Percentiles rank a stretch among this genome's conserved stretches.
Evolutionary conservation across 2,329 filamentous ascomycete species (phyloP).

Genomic region (Nemania bipapillata): DNA sequence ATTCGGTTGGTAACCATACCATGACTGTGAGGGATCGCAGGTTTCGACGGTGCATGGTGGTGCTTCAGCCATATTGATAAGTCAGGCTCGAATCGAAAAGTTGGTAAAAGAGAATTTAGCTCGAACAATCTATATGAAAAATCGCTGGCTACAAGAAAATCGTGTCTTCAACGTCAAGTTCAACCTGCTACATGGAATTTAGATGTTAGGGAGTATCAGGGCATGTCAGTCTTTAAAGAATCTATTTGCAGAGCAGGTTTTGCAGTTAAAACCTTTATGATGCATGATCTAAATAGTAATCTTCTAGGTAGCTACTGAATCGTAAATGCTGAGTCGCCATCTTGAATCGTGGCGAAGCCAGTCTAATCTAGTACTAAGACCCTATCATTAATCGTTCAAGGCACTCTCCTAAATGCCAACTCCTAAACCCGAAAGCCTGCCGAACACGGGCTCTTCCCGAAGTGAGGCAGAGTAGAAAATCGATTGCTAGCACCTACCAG

Average conservation of each 20-base stretch:
- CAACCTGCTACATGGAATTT: not conserved
- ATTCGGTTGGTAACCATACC: slow-evolving; percentile 31
- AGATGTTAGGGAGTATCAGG: not conserved
- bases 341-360: not conserved
- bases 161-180: not conserved
- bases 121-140: not conserved
- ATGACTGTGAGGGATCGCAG: not conserved
- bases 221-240: not conserved
- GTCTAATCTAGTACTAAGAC: not conserved
- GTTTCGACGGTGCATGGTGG: slow-evolving; percentile 2
- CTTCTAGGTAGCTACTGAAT: not conserved
- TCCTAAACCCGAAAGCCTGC: not conserved
- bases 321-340: not conserved
- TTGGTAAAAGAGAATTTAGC: not conserved
- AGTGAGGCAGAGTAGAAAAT: too few relatives aligned
- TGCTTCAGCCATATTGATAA: slow-evolving; percentile 1
- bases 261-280: not conserved
- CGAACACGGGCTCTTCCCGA: not conserved
- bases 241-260: not conserved
- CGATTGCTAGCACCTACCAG: not conserved
- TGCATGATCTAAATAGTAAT: not conserved
- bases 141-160: not conserved
- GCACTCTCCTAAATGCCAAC: not conserved
- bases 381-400: not conserved
- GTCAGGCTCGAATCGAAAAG: not conserved